These are phyloP conservation scores for Cyanidium caldarium DNA, from an alignment of 23 red algal genomes.

Conservation along the genomic window DNA sequence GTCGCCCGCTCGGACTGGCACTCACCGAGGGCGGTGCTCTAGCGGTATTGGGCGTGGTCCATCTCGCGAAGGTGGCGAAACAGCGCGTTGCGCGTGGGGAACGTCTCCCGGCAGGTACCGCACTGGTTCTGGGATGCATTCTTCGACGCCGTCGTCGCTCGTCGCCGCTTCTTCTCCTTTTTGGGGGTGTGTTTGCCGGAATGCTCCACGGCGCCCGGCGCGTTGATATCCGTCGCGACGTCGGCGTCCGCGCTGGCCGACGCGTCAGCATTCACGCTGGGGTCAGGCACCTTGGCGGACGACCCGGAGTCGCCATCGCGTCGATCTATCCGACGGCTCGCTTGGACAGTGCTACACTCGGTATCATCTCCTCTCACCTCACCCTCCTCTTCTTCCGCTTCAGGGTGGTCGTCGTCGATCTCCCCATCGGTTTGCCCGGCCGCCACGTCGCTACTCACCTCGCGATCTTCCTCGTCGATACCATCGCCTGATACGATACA, in stretches of 20 bases:
- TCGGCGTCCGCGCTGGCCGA: neutral
- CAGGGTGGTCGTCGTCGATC: neutral
- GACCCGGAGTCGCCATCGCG: neutral
- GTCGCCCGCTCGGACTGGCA: no score
- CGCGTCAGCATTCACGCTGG: neutral
- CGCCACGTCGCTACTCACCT: neutral
- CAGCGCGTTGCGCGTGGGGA: slow-evolving; percentile 48
- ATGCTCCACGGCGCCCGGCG: slow-evolving; percentile 10
- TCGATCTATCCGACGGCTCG: slow-evolving; percentile 8
- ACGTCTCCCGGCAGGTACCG: slow-evolving; percentile 38
- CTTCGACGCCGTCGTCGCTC: neutral
- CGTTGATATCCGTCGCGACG: neutral
- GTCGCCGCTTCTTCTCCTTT: neutral
- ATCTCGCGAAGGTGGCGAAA: slow-evolving; percentile 44
- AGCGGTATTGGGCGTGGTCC: slow-evolving; percentile 35
- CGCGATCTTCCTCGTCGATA: neutral
- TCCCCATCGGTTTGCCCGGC: neutral
- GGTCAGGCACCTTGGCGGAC: neutral
- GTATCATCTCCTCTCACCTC: neutral
- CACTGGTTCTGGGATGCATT: slow-evolving; percentile 21
- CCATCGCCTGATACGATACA: neutral
- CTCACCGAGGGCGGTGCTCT: no score
- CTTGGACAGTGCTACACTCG: neutral
- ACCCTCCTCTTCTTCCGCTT: neutral
- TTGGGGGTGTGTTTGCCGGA: slow-evolving; percentile 11